A percentile compares a stretch with the other conserved stretches of the same genome.
Evolutionary conservation across 1,284 basidiomycete genomes (phyloP).

Genomic region (Sporisorium iseilematis-ciliati): DNA sequence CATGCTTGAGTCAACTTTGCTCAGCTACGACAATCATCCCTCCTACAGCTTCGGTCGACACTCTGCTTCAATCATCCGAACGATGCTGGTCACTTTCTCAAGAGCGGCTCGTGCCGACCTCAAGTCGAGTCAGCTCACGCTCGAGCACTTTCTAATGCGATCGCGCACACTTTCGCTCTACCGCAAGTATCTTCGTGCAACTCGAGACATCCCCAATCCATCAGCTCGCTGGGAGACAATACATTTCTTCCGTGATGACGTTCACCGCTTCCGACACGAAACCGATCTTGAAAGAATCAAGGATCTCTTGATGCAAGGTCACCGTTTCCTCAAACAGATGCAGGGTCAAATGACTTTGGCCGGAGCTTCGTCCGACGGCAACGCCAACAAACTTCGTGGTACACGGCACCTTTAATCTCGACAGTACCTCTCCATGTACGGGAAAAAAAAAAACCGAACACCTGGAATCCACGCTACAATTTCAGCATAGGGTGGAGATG

Average conservation of each 20-base stretch:
- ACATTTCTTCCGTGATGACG: slow-evolving; percentile 51
- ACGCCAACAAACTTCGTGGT: slow-evolving; percentile 35
- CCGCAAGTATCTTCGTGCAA: slow-evolving; percentile 56
- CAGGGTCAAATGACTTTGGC: slow-evolving; percentile 54
- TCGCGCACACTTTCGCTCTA: slow-evolving; percentile 50
- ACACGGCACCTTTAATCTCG: slow-evolving; percentile 26
- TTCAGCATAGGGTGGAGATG: too few relatives aligned
- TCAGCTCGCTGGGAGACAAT: slow-evolving; percentile 60
- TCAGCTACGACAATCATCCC: neutral
- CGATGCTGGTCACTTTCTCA: slow-evolving; percentile 21
- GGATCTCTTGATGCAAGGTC: slow-evolving; percentile 47
- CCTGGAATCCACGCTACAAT: too few relatives aligned
- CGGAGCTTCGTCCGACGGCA: slow-evolving; percentile 27
- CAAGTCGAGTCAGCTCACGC: slow-evolving; percentile 47
- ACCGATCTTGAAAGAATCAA: slow-evolving; percentile 47
- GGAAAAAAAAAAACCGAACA: too few relatives aligned
- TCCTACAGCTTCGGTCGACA: neutral
- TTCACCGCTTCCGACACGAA: slow-evolving; percentile 40
- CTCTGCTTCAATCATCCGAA: neutral
- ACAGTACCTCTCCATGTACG: too few relatives aligned
- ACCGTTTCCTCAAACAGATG: slow-evolving; percentile 54
- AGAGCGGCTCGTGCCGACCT: slow-evolving; percentile 33
- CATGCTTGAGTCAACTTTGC: neutral
- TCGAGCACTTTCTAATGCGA: slow-evolving; percentile 58
- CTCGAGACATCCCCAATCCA: slow-evolving; percentile 60